These are phyloP conservation scores for Omphalotus olearius DNA, from an alignment of 1,284 basidiomycete species.

Conservation along the genomic window DNA sequence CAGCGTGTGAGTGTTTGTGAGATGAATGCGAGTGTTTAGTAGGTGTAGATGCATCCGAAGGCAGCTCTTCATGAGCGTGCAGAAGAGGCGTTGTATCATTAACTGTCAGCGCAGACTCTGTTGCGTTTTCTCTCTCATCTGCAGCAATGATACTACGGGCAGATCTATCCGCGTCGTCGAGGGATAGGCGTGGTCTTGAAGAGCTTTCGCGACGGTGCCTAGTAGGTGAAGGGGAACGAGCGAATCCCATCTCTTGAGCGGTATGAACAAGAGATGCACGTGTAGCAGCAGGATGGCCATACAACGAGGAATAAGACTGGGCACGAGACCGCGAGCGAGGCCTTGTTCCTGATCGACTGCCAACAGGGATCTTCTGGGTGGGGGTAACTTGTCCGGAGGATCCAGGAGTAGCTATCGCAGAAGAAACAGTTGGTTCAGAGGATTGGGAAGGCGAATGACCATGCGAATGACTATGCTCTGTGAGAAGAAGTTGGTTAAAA, in stretches of 20 bases:
- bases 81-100: not conserved
- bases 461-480: slow-evolving; percentile 67
- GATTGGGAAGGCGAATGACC: slow-evolving; percentile 27
- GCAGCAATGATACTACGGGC: not conserved
- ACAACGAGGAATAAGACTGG: slow-evolving; percentile 61
- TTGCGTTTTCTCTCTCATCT: not conserved
- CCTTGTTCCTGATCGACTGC: slow-evolving; percentile 25
- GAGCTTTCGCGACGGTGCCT: slow-evolving; percentile 27
- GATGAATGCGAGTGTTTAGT: slow-evolving; percentile 24
- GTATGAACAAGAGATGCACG: slow-evolving; percentile 86
- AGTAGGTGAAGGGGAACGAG: slow-evolving; percentile 45
- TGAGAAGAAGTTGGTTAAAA: slow-evolving; percentile 8
- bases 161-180: slow-evolving; percentile 10
- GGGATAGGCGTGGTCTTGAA: slow-evolving; percentile 25
- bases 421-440: slow-evolving; percentile 19
- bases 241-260: slow-evolving; percentile 75
- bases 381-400: slow-evolving; percentile 22
- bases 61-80: not conserved
- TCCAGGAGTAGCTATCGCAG: slow-evolving; percentile 20
- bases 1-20: slow-evolving; percentile 54
- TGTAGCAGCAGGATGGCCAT: slow-evolving; percentile 85
- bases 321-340: slow-evolving; percentile 32
- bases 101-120: not conserved
- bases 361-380: slow-evolving; percentile 21
- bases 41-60: slow-evolving; percentile 13